These are phyloP conservation scores for Ustulina deusta DNA, from an alignment of 2,329 filamentous ascomycete species.

Conservation along the genomic window DNA sequence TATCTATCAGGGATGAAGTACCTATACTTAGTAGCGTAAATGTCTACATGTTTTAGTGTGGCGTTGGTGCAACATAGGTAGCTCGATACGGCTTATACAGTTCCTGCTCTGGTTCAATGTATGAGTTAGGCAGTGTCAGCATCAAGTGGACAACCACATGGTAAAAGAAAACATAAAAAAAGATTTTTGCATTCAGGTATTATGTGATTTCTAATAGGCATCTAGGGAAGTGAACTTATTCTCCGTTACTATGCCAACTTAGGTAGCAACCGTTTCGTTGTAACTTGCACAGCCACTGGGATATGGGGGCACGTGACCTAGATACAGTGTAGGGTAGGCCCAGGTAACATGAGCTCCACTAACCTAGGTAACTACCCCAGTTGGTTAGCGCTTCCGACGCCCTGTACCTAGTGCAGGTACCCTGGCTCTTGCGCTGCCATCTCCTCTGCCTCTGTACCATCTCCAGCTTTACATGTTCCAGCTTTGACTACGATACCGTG, in stretches of 20 bases:
- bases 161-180: too few species aligned
- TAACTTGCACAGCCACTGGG: slow-evolving; percentile 33
- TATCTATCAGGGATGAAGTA: slow-evolving; percentile 2
- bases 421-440: slow-evolving; percentile 15
- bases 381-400: slow-evolving; percentile 16
- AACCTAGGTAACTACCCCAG: slow-evolving; percentile 19
- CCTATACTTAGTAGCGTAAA: not conserved
- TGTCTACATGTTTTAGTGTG: slow-evolving; percentile 4
- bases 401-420: slow-evolving; percentile 5
- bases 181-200: not conserved
- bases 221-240: not conserved
- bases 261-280: not conserved
- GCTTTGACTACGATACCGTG: slow-evolving; percentile 1
- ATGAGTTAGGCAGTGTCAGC: too few species aligned
- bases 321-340: not conserved
- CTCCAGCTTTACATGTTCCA: slow-evolving; percentile 26
- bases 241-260: not conserved
- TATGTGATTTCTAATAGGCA: not conserved
- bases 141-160: too few species aligned
- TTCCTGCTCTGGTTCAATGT: too few species aligned
- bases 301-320: slow-evolving; percentile 27
- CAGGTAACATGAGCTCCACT: slow-evolving; percentile 1
- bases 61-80: too few species aligned
- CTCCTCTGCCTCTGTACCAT: slow-evolving; percentile 23
- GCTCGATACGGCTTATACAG: too few species aligned